These are phyloP conservation scores for Helichrysum umbraculigerum DNA, from an alignment of 129 eudicot genomes.

Conservation along the genomic window DNA sequence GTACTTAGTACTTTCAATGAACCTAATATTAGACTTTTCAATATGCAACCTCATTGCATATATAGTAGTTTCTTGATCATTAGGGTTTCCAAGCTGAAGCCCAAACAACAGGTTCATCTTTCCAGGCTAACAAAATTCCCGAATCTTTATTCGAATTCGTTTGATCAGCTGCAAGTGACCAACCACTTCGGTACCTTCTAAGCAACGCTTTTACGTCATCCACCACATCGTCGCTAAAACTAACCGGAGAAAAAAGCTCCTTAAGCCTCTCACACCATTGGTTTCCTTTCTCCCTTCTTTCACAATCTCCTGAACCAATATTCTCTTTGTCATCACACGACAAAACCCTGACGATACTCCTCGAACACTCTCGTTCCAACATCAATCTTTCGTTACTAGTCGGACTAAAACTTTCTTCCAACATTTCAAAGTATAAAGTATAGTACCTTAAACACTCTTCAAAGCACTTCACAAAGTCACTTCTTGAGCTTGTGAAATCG, in stretches of 20 bases:
- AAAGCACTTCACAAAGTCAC: conserved; percentile 67
- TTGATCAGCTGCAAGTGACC: conserved; percentile 52
- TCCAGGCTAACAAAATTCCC: conserved; percentile 78
- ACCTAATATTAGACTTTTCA: conserved; percentile 18
- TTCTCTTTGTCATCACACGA: conserved; percentile 53
- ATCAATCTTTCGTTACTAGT: conserved; percentile 73
- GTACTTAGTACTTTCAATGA: background rate
- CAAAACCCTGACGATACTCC: conserved; percentile 63
- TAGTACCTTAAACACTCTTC: conserved; percentile 83
- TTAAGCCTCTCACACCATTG: conserved; percentile 75
- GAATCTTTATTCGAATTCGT: conserved; percentile 25
- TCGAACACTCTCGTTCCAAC: conserved; percentile 71
- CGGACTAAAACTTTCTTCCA: conserved; percentile 71
- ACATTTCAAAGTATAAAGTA: conserved; percentile 74
- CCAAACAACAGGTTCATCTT: conserved; percentile 78
- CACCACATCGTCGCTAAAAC: conserved; percentile 65
- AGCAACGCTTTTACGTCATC: conserved; percentile 80
- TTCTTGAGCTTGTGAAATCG: conserved; percentile 55
- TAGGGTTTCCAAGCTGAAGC: conserved; percentile 89
- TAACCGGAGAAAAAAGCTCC: conserved; percentile 38
- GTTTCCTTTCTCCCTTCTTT: conserved; percentile 64
- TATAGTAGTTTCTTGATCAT: background rate
- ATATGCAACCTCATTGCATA: background rate
- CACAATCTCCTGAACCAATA: conserved; percentile 49
- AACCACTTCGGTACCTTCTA: conserved; percentile 67